Percentiles rank a stretch among this genome's conserved stretches.
These are phyloP conservation scores for Nemania sp. DNA, from an alignment of 2,329 filamentous ascomycete genomes.

Conservation along the genomic window DNA sequence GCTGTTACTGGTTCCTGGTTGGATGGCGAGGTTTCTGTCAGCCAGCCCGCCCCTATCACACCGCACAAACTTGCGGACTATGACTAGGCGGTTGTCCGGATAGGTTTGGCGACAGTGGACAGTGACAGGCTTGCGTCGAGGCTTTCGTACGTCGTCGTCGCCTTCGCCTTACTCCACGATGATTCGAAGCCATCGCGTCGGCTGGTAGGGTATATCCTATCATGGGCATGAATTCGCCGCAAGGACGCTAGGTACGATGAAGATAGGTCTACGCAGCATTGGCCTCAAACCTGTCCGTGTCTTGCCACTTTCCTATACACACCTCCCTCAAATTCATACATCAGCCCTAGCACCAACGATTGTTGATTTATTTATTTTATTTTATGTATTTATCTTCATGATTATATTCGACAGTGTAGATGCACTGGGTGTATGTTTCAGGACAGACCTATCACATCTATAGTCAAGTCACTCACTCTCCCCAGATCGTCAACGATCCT, in stretches of 20 bases:
- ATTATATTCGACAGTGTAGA: conserved; percentile 38
- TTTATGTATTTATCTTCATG: background rate
- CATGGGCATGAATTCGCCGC: conserved; percentile 5
- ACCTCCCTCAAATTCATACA: conserved; percentile 16
- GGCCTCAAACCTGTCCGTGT: conserved; percentile 14
- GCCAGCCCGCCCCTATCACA: conserved; percentile 28
- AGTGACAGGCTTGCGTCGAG: background rate
- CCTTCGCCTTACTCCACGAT: conserved; percentile 5
- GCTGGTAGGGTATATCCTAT: conserved; percentile 7
- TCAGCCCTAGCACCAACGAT: background rate
- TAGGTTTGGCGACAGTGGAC: background rate
- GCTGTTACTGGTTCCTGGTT: conserved; percentile 20
- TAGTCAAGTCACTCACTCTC: conserved; percentile 39
- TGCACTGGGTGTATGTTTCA: conserved; percentile 40
- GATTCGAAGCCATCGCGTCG: conserved; percentile 17
- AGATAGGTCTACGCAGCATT: background rate
- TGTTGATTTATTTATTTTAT: background rate
- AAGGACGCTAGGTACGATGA: background rate
- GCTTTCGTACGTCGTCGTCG: background rate
- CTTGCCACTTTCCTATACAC: conserved; percentile 28
- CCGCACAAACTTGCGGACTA: conserved; percentile 19
- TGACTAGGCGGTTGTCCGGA: background rate
- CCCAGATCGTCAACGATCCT: conserved; percentile 11
- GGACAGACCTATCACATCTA: conserved; percentile 5
- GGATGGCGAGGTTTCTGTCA: conserved; percentile 17